A percentile compares a stretch with the other conserved stretches of the same genome.
phyloP scores from a whole-genome alignment of 331 rosid genomes.

The Rosa hybrid region DNA sequence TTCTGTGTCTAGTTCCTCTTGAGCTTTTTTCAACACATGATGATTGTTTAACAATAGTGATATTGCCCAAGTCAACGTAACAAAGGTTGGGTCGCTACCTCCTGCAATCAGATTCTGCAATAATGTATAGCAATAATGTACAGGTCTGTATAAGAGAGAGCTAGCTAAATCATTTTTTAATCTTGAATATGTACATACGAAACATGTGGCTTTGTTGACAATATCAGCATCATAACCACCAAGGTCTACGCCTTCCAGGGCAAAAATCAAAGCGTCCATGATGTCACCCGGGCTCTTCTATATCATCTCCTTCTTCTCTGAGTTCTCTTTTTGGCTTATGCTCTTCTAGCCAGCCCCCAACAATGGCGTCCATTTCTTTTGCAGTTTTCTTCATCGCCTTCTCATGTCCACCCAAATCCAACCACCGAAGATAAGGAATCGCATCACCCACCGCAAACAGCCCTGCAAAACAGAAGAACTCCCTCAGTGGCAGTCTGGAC shows the following conservation, averaged over 20 bases:
- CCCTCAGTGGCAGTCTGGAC: conserved; percentile 17
- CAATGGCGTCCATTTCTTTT: conserved; percentile 19
- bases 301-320: neutral
- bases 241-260: conserved; percentile 8
- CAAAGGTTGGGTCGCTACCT: too few relatives aligned
- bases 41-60: too few relatives aligned
- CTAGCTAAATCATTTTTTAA: neutral
- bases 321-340: conserved; percentile 26
- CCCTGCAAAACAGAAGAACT: conserved; percentile 15
- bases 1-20: too few relatives aligned
- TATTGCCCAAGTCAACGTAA: too few relatives aligned
- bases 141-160: too few relatives aligned
- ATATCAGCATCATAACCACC: conserved; percentile 32
- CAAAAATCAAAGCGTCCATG: conserved; percentile 34
- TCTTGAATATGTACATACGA: conserved; percentile 22
- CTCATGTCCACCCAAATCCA: conserved; percentile 30
- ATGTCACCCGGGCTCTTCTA: conserved; percentile 16
- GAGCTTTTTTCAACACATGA: too few relatives aligned
- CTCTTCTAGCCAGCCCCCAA: conserved; percentile 34
- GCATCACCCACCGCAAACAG: conserved; percentile 33
- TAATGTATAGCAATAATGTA: too few relatives aligned
- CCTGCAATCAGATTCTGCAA: too few relatives aligned
- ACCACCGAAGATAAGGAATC: conserved; percentile 37
- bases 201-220: conserved; percentile 37
- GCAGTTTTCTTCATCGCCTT: conserved; percentile 19